Conservation (phyloP, 305 asterid species). For the Plantago coronopus region DNA sequence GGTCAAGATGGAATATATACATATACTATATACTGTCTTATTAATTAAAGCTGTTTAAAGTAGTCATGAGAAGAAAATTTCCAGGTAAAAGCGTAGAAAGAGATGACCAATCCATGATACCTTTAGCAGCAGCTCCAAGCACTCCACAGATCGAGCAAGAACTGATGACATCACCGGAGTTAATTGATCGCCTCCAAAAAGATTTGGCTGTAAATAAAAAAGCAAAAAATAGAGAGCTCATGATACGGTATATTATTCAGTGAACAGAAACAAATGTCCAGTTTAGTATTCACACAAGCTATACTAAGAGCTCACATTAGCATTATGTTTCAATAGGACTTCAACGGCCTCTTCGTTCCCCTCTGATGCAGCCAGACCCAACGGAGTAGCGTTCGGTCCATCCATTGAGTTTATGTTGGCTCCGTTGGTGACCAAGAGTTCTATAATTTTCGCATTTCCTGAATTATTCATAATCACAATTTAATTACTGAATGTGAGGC, state of each 20-base stretch:
- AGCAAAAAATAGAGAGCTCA: too few species aligned
- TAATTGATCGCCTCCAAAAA: too few species aligned
- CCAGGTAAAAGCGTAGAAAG: background rate
- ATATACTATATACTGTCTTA: too few species aligned
- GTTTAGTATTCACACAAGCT: too few species aligned
- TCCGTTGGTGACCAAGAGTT: slow-evolving; percentile 25
- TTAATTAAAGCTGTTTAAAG: too few species aligned
- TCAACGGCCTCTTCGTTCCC: slow-evolving; percentile 25
- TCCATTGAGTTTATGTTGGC: slow-evolving; percentile 17
- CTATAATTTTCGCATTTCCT: slow-evolving; percentile 17
- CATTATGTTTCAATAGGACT: slow-evolving; percentile 16
- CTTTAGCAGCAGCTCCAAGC: slow-evolving; percentile 12
- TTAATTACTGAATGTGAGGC: background rate
- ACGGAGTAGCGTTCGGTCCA: slow-evolving; percentile 18
- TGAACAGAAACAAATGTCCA: too few species aligned
- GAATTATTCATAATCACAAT: background rate
- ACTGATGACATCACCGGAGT: background rate
- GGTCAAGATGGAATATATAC: too few species aligned
- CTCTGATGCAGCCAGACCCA: slow-evolving; percentile 14
- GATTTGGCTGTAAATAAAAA: too few species aligned
- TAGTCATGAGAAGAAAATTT: too few species aligned
- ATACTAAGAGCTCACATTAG: slow-evolving; percentile 24
- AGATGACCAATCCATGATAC: background rate
- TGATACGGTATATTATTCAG: too few species aligned
- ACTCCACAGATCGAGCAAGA: background rate